Base-by-base conservation (phyloP, 2,329 filamentous ascomycete genomes). In the Penicillium sp. region DNA sequence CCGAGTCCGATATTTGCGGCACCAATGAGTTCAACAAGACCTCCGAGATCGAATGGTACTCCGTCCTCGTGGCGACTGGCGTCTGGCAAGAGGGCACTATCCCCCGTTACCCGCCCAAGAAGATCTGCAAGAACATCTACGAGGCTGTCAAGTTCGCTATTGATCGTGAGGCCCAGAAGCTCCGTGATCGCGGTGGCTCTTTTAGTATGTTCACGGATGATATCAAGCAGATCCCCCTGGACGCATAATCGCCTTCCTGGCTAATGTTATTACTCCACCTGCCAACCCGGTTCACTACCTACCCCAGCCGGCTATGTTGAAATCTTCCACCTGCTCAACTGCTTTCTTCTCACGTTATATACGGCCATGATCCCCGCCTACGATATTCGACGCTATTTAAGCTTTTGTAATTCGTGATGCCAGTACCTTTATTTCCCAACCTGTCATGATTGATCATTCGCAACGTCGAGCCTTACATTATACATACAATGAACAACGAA, bases 61-160 rank as follows among this genome's bases (percentile, higher is more conserved):
- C 88, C 36, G 91, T 96, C 56, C 81, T 96, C 1, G 92, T 96
- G 56, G 84, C 89, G 74, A 96, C 92, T 0, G 92, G 92, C 40
- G 90, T 96, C 1, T 96, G 89, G 75, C 84, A 94, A 70, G 82
- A 87, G n/a, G 91, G 90, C 16, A 94, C 90, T 0, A 85, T 85
- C 68, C 92, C 91, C 0, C 82, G 84, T 5, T 94, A 88, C 73
- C 83, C 85, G 68, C 91, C 92, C 4, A 86, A n/a, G n/a, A n/a
- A n/a, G n/a, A n/a, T n/a, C n/a, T n/a, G n/a, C n/a, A n/a, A n/a
- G n/a, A n/a, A n/a, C 47, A 90, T 96, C 1, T 81, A 95, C 11
- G 91, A 95, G 42, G 91, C 91, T 22, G 91, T 96, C 46, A 87
- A 87, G 66, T 87, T 91, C 66, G 92, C 90, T n/a, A 88, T 96